phyloP scores from a whole-genome alignment of 2,329 filamentous ascomycete genomes.

The Penicillium sp. region DNA sequence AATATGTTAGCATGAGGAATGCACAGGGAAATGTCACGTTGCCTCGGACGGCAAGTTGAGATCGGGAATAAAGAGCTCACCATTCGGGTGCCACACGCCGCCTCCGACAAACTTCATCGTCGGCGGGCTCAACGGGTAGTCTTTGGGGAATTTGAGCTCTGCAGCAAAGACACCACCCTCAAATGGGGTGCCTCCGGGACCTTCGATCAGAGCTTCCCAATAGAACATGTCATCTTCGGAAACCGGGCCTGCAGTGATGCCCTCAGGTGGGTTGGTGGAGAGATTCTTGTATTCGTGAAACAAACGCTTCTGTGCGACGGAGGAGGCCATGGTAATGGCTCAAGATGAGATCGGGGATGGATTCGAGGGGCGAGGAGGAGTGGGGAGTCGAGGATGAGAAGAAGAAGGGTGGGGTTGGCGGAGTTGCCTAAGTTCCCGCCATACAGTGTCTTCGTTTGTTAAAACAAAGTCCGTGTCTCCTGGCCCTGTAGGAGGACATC shows the following conservation, averaged over 20 bases:
- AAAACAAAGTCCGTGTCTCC: no score
- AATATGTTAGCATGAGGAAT: not conserved
- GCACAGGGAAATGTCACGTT: not conserved
- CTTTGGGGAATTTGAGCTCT: conserved; percentile 87
- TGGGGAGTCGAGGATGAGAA: not conserved
- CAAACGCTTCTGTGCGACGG: conserved; percentile 66
- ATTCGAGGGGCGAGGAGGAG: not conserved
- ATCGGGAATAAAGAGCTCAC: conserved; percentile 44
- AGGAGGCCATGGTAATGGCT: conserved; percentile 47
- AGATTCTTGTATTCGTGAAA: conserved; percentile 95
- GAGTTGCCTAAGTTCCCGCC: no score
- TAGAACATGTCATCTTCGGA: conserved; percentile 91
- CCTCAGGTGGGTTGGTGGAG: conserved; percentile 91
- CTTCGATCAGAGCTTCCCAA: conserved; percentile 96
- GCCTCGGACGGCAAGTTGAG: not conserved
- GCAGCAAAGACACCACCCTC: conserved; percentile 94
- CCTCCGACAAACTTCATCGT: conserved; percentile 94
- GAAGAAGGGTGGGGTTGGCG: no score
- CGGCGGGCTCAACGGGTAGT: conserved; percentile 93
- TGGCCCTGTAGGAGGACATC: no score
- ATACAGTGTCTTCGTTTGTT: no score
- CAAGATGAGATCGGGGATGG: not conserved
- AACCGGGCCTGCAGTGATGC: conserved; percentile 90
- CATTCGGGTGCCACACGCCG: conserved; percentile 88
- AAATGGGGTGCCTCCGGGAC: conserved; percentile 91